Conservation (phyloP, 1,284 basidiomycete species). For the Peniophora sp. region DNA sequence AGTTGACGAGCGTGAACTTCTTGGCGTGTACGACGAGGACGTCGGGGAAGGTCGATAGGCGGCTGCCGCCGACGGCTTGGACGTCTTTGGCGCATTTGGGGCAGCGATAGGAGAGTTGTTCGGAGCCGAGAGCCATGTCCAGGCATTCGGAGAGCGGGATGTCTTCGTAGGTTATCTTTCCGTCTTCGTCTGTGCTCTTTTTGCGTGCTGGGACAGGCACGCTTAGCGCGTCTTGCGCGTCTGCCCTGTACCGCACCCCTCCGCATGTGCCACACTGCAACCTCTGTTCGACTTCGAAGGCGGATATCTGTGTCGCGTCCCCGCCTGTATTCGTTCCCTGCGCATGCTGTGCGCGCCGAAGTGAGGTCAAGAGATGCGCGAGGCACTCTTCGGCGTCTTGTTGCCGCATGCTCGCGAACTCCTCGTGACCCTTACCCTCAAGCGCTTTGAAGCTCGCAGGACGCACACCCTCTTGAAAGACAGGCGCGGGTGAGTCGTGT, state of each 20-base stretch:
- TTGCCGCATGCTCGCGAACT: conserved; percentile 95
- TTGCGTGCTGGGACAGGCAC: conserved; percentile 69
- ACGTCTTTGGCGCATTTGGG: conserved; percentile 56
- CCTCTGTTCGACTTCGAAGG: conserved; percentile 81
- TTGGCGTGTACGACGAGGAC: conserved; percentile 87
- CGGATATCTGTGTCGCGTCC: conserved; percentile 73
- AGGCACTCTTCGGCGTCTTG: conserved; percentile 98
- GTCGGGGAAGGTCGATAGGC: conserved; percentile 82
- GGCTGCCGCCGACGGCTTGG: conserved; percentile 52
- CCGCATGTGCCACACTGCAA: conserved; percentile 79
- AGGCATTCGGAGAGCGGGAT: conserved; percentile 67
- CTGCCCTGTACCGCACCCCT: conserved; percentile 85
- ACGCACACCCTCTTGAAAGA: conserved; percentile 83
- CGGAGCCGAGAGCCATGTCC: conserved; percentile 54
- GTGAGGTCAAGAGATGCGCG: conserved; percentile 65
- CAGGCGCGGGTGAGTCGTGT: conserved; percentile 35
- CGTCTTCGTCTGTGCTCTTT: conserved; percentile 46
- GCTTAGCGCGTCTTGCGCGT: conserved; percentile 73
- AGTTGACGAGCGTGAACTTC: conserved; percentile 94
- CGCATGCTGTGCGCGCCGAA: conserved; percentile 62
- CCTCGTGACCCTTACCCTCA: conserved; percentile 87
- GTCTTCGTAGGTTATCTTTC: conserved; percentile 60
- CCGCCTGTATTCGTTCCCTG: conserved; percentile 14
- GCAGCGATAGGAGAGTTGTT: conserved; percentile 70
- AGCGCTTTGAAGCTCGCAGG: conserved; percentile 86